Conservation (phyloP, 2,329 filamentous ascomycete species). For the Onygena corvina region DNA sequence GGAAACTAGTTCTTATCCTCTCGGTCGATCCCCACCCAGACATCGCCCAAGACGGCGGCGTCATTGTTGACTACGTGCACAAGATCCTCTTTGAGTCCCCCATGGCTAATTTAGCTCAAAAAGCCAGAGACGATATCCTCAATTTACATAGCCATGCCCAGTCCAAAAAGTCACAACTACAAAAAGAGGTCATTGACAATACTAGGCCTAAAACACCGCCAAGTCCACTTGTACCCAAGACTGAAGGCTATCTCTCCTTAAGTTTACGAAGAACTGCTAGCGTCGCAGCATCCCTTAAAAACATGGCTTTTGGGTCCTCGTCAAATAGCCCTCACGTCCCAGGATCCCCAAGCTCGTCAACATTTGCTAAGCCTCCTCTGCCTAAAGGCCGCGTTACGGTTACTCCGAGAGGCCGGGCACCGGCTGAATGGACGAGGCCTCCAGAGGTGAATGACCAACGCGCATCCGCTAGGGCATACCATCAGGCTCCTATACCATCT, state of each 20-base stretch:
- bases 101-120: conserved; percentile 57
- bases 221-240: conserved; percentile 39
- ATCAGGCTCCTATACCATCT: conserved; percentile 63
- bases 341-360: conserved; percentile 15
- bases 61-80: conserved; percentile 80
- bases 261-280: conserved; percentile 52
- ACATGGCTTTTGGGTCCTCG: conserved; percentile 41
- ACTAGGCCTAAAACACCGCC: conserved; percentile 37
- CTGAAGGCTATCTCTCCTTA: conserved; percentile 50
- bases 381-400: conserved; percentile 28
- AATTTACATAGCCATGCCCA: conserved; percentile 25
- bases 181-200: conserved; percentile 27
- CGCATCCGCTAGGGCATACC: conserved; percentile 56
- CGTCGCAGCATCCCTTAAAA: conserved; percentile 52
- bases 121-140: conserved; percentile 55
- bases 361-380: conserved; percentile 16
- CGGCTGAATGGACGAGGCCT: conserved; percentile 50
- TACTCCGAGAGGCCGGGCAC: conserved; percentile 40
- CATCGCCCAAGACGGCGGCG: conserved; percentile 69
- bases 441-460: conserved; percentile 64
- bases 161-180: conserved; percentile 30
- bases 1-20: conserved; percentile 84
- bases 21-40: conserved; percentile 92
- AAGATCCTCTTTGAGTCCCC: conserved; percentile 64
- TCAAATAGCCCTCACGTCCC: conserved; percentile 20